Evolutionary conservation across 1,284 basidiomycete genomes (phyloP).

Genomic region (Austroboletus niveus): DNA sequence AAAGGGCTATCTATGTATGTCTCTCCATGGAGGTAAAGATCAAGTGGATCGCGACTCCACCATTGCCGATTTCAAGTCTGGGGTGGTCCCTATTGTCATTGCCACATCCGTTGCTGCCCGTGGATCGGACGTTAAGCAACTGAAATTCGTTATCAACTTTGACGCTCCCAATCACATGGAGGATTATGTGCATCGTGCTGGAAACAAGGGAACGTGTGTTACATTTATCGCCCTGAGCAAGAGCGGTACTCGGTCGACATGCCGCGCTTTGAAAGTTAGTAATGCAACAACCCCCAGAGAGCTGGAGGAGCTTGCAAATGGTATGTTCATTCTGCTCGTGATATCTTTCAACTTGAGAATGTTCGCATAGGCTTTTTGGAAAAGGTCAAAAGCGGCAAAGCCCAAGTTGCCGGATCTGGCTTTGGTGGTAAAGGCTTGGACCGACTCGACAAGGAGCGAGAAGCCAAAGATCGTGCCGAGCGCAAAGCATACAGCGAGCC

Average conservation of each 20-base stretch:
- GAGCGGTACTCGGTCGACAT: slow-evolving; percentile 98
- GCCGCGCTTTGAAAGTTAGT: slow-evolving; percentile 89
- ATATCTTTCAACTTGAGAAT: slow-evolving; percentile 7
- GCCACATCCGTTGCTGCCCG: slow-evolving; percentile 98
- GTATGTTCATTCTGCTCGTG: slow-evolving; percentile 44
- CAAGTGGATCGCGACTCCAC: slow-evolving; percentile 98
- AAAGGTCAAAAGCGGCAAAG: slow-evolving; percentile 93
- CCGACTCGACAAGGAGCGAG: slow-evolving; percentile 90
- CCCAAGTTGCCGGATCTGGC: slow-evolving; percentile 88
- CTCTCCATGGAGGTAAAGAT: slow-evolving; percentile 97
- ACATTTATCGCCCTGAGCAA: slow-evolving; percentile 98
- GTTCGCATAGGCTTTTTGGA: slow-evolving; percentile 57
- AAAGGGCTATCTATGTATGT: slow-evolving; percentile 96
- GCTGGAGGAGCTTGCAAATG: slow-evolving; percentile 90
- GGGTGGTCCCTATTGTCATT: slow-evolving; percentile 95
- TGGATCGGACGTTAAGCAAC: slow-evolving; percentile 96
- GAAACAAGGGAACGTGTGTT: slow-evolving; percentile 97
- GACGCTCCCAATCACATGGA: slow-evolving; percentile 99
- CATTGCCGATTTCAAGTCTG: slow-evolving; percentile 97
- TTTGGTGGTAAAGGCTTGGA: slow-evolving; percentile 98
- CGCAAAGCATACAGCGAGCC: slow-evolving; percentile 90
- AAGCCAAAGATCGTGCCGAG: slow-evolving; percentile 89
- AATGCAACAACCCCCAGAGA: slow-evolving; percentile 84
- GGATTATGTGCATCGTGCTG: slow-evolving; percentile 99
- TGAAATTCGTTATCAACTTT: slow-evolving; percentile 97